Evolutionary conservation across 495 filamentous ascomycete genomes (phyloP).

Genomic region (Xylaria venustula): DNA sequence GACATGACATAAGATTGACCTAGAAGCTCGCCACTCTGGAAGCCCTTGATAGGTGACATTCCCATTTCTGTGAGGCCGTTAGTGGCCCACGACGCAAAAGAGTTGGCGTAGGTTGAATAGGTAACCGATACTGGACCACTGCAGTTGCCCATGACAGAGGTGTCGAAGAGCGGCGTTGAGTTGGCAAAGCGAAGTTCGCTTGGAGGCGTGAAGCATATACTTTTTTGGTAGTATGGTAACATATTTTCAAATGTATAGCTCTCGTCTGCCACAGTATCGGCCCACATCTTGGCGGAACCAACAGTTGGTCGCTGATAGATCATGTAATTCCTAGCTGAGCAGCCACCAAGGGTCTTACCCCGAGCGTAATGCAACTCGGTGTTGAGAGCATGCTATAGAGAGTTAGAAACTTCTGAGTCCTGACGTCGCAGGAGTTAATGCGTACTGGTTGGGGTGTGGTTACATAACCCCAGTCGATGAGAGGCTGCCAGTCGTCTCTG

Average conservation of each 20-base stretch:
- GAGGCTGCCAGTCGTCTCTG: slow-evolving; percentile 16
- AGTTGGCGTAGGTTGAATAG: slow-evolving; percentile 47
- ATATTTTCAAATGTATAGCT: slow-evolving; percentile 44
- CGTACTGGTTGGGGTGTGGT: slow-evolving; percentile 37
- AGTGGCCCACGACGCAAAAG: slow-evolving; percentile 41
- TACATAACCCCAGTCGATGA: slow-evolving; percentile 51
- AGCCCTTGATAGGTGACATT: slow-evolving; percentile 32
- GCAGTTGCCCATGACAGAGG: slow-evolving; percentile 27
- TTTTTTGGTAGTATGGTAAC: slow-evolving; percentile 42
- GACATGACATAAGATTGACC: slow-evolving; percentile 40
- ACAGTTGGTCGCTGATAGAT: slow-evolving; percentile 36
- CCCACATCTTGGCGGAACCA: slow-evolving; percentile 44
- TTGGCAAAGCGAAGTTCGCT: slow-evolving; percentile 21
- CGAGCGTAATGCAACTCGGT: slow-evolving; percentile 34
- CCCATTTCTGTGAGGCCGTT: slow-evolving; percentile 38
- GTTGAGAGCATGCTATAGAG: slow-evolving; percentile 2
- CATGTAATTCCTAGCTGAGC: slow-evolving; percentile 51
- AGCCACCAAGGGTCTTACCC: slow-evolving; percentile 44
- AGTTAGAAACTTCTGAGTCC: too few relatives aligned
- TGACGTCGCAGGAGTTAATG: slow-evolving; percentile 8
- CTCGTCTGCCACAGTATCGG: slow-evolving; percentile 35
- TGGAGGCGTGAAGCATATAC: slow-evolving; percentile 30
- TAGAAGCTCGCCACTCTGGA: slow-evolving; percentile 42
- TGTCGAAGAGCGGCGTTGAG: slow-evolving; percentile 22
- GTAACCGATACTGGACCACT: slow-evolving; percentile 53